Percentiles rank a stretch among this genome's conserved stretches.
Evolutionary conservation across 768 basidiomycete species (phyloP).

Genomic region (Xerocomus potaroensis): DNA sequence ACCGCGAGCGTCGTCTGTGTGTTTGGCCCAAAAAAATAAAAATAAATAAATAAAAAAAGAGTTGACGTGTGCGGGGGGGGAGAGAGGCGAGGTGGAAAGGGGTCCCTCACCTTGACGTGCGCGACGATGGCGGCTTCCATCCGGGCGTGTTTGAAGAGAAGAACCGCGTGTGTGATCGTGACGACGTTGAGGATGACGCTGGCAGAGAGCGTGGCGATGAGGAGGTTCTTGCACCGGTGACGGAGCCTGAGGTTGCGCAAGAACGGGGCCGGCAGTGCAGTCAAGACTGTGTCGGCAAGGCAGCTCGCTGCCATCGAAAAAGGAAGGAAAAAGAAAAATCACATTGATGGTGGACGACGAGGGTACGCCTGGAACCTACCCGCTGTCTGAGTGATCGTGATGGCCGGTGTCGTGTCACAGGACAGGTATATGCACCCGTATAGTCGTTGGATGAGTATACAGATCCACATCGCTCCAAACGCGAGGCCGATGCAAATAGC

Average conservation of each 20-base stretch:
- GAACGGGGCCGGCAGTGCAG: constrained; percentile 3
- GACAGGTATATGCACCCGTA: not conserved
- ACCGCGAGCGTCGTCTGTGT: not conserved
- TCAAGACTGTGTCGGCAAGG: constrained; percentile 8
- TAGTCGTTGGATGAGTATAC: constrained; percentile 2
- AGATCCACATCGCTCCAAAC: constrained; percentile 14
- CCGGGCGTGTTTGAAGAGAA: not conserved
- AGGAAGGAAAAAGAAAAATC: not conserved
- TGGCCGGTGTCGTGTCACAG: constrained; percentile 1
- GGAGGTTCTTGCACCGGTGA: constrained; percentile 3
- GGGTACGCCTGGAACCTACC: constrained; percentile 6
- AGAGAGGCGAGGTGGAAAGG: too few species aligned
- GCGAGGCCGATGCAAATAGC: constrained; percentile 3
- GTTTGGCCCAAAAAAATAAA: too few species aligned
- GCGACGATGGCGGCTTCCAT: constrained; percentile 5
- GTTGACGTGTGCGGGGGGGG: too few species aligned
- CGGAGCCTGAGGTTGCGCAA: constrained; percentile 5
- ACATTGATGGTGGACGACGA: not conserved
- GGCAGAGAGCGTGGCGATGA: constrained; percentile 11
- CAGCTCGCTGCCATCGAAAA: constrained; percentile 2
- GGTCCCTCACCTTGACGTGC: constrained; percentile 10
- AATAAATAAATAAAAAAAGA: too few species aligned
- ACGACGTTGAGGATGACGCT: constrained; percentile 13
- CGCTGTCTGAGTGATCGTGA: constrained; percentile 8
- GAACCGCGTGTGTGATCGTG: constrained; percentile 9